Base-by-base conservation (phyloP, 1,139 yeast genomes). In the Diutina neorugosa region DNA sequence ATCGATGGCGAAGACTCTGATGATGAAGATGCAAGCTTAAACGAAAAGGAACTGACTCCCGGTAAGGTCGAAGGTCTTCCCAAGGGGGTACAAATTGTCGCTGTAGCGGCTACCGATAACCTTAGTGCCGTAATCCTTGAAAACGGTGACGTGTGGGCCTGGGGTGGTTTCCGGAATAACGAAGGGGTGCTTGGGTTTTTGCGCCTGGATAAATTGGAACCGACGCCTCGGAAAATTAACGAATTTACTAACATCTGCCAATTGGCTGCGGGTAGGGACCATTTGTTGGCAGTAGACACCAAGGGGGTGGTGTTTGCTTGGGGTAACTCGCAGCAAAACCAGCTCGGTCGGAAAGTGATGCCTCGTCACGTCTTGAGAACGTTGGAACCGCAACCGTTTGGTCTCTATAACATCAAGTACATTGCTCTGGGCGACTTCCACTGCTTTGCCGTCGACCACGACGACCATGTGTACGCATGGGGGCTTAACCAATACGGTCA, bases 401-500 rank as follows among this genome's bases (percentile, higher is more conserved):
- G 91, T 1, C 71, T 93, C 57, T 85, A 81, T 61, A 82, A 87
- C 59, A 80, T 91, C 60, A 85, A 80, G 61, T 82, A 79, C 63
- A 81, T 93, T 60, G 93, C 96, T 5, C 83, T 93, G 58, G 99
- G 99, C 54, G 98, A 93, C 63, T 93, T 86, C 69, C 98, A 91
- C 65, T 86, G 96, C 59, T 91, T 93, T 74, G 99, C 98, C 6
- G 79, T 93, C 58, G 87, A 86, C 58, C 74, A 76, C 37, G 78
- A 82, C 43, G 89, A 86, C 52, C 76, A 77, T 44, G 88, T 93
- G 0, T 78, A 77, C 59, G 78, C 93, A 2, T 93, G 98, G 98
- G 99, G 99, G 5, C 76, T 93, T 61, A 94, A 93, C 65, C 96
- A 93, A 67, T 93, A 82, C 64, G 98, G 98, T 19, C 98, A 93